phyloP scores from a whole-genome alignment of 345 rosid species.

The Gossypium australe region DNA sequence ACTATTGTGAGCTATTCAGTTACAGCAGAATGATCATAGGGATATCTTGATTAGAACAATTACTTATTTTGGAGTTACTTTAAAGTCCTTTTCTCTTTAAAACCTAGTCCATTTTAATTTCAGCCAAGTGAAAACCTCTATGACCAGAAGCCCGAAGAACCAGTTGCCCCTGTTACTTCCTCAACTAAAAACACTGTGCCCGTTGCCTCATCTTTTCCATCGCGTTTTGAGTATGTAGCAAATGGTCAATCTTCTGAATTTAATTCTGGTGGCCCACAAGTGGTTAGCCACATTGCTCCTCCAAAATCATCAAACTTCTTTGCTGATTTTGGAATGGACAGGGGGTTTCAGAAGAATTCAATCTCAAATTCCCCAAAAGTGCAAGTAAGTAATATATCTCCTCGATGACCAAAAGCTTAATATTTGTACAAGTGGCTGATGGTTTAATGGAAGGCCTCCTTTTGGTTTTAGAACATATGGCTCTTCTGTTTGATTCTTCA shows the following conservation, averaged over 20 bases:
- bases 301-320: constrained; percentile 91
- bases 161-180: constrained; percentile 50
- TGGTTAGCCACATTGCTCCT: constrained; percentile 83
- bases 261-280: constrained; percentile 56
- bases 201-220: constrained; percentile 52
- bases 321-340: constrained; percentile 86
- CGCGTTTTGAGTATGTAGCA: constrained; percentile 92
- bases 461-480: neutral
- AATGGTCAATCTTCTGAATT: constrained; percentile 48
- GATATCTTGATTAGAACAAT: neutral
- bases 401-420: neutral
- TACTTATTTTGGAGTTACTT: neutral
- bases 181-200: constrained; percentile 41
- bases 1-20: neutral
- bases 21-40: neutral
- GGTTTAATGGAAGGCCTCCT: neutral
- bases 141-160: constrained; percentile 97
- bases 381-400: constrained; percentile 43
- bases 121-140: constrained; percentile 83
- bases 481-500: neutral
- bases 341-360: constrained; percentile 60
- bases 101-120: neutral
- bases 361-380: constrained; percentile 55
- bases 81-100: neutral
- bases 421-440: neutral